Base-by-base conservation (phyloP, 1,139 yeast species). In the Wickerhamomyces sp. region DNA sequence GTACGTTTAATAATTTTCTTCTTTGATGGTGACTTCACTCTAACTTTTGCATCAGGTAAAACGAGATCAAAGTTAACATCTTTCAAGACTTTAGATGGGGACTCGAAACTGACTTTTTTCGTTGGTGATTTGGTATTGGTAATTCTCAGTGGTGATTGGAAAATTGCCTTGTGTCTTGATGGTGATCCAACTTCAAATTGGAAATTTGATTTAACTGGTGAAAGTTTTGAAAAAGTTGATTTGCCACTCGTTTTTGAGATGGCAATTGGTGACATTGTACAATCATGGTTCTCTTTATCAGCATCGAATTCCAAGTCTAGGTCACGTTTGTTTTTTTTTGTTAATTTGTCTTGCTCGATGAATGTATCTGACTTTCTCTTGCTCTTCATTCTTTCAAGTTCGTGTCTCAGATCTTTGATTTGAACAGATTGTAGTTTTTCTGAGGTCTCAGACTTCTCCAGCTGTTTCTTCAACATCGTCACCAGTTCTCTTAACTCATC, bases 371-470 rank as follows among this genome's bases (percentile, higher is more conserved):
- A 29, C 26, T 36, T 45, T 28, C 42, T 44, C 27, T 52, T 37
- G 13, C 21, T 3, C 29, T 33, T 17, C 25, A 15, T 2, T 27
- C 29, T 5, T 31, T 19, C 31, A n/a, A 42, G 14, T 16, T 41
- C 31, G 5, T 29, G 35, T 6, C 13, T 31, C 32, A 48, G 26
- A 5, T 43, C 37, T 2, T 39, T 40, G 20, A 46, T 32, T 29
- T 38, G 37, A 28, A 18, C 32, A 34, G 4, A 16, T 3, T 12
- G 14, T 29, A 11, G 35, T 54, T 57, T 38, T 54, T 60, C 26
- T 52, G 61, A 28, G 48, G 57, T 57, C 18, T 45, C 48, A 14
- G 51, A 32, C 28, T 55, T 57, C 30, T 59, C 60, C 15, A 34
- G 7, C 9, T 32, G 23, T 9, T 9, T 25, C 30, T 39, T 27